Evolutionary conservation across 108 stramenopile genomes (phyloP), one percentile per base, ranked within the genome.

Genomic region (Mediolabrus comicus): DNA sequence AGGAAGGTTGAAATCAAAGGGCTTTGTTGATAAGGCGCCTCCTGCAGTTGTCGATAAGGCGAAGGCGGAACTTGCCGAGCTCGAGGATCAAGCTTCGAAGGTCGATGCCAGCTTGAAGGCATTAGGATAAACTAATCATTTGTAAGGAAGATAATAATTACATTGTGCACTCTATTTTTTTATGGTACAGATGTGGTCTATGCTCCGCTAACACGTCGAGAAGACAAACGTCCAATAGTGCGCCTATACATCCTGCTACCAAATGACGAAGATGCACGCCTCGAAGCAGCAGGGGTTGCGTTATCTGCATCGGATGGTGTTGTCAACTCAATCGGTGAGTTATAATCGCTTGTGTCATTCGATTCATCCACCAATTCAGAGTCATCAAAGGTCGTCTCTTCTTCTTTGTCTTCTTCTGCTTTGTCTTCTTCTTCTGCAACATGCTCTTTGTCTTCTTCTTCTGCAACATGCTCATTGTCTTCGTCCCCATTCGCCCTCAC

Each of bases 1-100:
- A 10, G 87, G 82, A 19, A 29, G 95, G 30, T 75, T 96, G n/a
- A 65, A 92, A 26, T 84, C 89, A 11, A 84, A 83, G 53, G 95
- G 95, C 38, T 96, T 96, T 57, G 80, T 86, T 10, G 92, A 94
- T 55, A 96, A 96, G 77, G 95, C 95, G 9, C 91, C 91, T 8
- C 72, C 79, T 26, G 88, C 74, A 1, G 86, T 96, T 53, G 95
- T 96, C 2, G 91, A 92, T 29, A 92, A 90, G 63, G 92, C 90
- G 7, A 83, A 79, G 69, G 83, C 81, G 7, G 88, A 93, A 61
- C 73, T 94, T 24, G 82, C 82, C 12, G 92, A 94, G 62, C 76
- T 95, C 12, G 89, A 94, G 79, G 90, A 84, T 69, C 92, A 93
- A 69, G 89, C 85, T 22, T 83, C 73, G 9, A 94, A 91, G 62